Conservation (phyloP, 371 early-diverging fungal genomes). For the Mucor irregularis region DNA sequence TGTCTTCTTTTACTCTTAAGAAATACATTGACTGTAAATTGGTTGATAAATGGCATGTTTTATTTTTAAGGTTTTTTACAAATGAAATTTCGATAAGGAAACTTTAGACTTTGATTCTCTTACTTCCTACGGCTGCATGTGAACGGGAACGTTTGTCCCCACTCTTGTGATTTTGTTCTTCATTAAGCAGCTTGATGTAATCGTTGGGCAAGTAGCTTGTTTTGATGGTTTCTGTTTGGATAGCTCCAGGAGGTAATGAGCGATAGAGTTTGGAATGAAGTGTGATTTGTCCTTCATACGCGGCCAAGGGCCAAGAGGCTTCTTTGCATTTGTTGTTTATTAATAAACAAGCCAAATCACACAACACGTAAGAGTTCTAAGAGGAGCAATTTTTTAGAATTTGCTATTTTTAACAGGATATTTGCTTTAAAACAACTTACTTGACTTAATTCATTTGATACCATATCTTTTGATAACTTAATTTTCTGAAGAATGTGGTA, state of each 20-base stretch:
- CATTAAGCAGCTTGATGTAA: conserved; percentile 19
- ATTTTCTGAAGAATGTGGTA: conserved; percentile 76
- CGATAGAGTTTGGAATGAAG: conserved; percentile 65
- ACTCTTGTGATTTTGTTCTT: conserved; percentile 17
- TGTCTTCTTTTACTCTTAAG: no score
- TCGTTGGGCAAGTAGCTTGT: conserved; percentile 41
- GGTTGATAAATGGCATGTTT: neutral
- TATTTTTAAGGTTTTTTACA: neutral
- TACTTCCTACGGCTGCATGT: neutral
- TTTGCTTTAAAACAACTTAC: conserved; percentile 42
- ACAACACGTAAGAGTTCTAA: conserved; percentile 77
- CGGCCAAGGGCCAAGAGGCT: conserved; percentile 69
- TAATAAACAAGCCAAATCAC: conserved; percentile 79
- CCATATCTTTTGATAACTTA: conserved; percentile 75
- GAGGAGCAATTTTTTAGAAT: neutral
- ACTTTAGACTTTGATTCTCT: conserved; percentile 4
- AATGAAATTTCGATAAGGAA: neutral
- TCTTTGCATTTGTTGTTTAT: conserved; percentile 72
- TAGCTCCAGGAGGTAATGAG: conserved; percentile 31
- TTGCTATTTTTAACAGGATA: neutral
- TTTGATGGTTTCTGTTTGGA: conserved; percentile 49
- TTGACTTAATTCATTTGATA: conserved; percentile 41
- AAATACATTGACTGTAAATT: no score
- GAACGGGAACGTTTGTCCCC: conserved; percentile 19
- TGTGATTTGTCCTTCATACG: conserved; percentile 64